Base-by-base conservation (phyloP, 2,329 filamentous ascomycete species). In the Penicillium frequentans region DNA sequence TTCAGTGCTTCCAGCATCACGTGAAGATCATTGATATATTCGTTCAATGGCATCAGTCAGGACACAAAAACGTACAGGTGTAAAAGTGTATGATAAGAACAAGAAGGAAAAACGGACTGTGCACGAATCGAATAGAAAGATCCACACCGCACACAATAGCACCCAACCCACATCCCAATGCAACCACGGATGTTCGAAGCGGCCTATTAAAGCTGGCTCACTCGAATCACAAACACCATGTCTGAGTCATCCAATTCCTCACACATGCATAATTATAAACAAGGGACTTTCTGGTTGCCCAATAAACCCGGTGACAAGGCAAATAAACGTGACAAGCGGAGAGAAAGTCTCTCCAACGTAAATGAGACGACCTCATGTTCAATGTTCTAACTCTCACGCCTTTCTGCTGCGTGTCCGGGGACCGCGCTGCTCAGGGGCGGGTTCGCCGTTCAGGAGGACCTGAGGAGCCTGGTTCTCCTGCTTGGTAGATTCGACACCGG, bases 371-470 rank as follows among this genome's bases (percentile, higher is more conserved):
- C 39, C 19, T 26, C 21, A 19, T 46, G 19, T 35, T n/a, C 10
- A n/a, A 19, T 3, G n/a, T 19, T 35, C 3, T 26, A 10, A 7
- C 33, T 21, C 49, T 57, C 48, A 64, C 5, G 60, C 64, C 55
- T 70, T 69, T 39, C 63, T 60, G 56, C 69, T 68, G 46, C 67
- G 67, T 4, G 68, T 63, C 10, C 66, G 57, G 19, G 64, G 66
- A 35, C 60, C 55, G 29, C 63, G 61, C 49, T 65, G 55, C 35
- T 70, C 68, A 35, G 57, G 24, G 31, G 73, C 65, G 21, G 73
- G 73, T 50, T 74, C 60, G 6, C 76, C 76, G 49, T 79, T 79
- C 35, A 78, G 45, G 24, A 74, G 65, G 24, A 77, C 70, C 54
- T 72, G 66, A 10, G 73, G 72, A 2, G 71, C 59, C 31, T 68